Base-by-base conservation (phyloP, 345 rosid species). In the Lumnitzera littorea region DNA sequence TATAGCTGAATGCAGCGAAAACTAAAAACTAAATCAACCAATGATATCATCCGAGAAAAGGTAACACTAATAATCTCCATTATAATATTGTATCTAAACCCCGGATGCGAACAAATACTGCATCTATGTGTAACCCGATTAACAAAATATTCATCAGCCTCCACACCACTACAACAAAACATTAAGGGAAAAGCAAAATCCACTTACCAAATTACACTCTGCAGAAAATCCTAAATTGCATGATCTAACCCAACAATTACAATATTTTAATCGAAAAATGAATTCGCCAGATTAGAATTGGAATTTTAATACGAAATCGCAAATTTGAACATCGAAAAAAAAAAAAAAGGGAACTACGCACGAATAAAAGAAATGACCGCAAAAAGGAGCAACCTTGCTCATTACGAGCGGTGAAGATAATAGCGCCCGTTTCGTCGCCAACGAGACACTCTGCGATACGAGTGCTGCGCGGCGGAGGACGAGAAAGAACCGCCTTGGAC, bases 351-450 rank as follows among this genome's bases (percentile, higher is more conserved):
- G 11, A 53, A 17, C 41, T 49, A 16, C 15, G 23, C 6, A 10
- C 25, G 23, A 41, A 54, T 36, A 41, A 36, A 46, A 41, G 48
- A 1, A n/a, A 24, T 8, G 56, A 53, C 12, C 15, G 15, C 13
- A 46, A 36, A 56, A 36, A 31, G 36, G 48, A 56, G 59, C 59
- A 36, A 83, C 89, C 91, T 83, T 86, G 92, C 70, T 81, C 92
- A 68, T 83, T 83, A 50, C 89, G 89, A 62, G 91, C 91, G 11
- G 92, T 83, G 60, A 83, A 86, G 63, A 83, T 77, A 50, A 86
- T 81, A 47, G 76, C 70, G 60, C 79, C 92, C 14, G 92, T 86
- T 53, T 86, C 92, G 55, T 86, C 92, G 4, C 92, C 92, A 14
- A 86, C 65, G 56, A 83, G 84, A 62, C 89, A 86, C 78, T 86